These are phyloP conservation scores for Talaromyces liani DNA, from an alignment of 495 filamentous ascomycete genomes.

Conservation along the genomic window DNA sequence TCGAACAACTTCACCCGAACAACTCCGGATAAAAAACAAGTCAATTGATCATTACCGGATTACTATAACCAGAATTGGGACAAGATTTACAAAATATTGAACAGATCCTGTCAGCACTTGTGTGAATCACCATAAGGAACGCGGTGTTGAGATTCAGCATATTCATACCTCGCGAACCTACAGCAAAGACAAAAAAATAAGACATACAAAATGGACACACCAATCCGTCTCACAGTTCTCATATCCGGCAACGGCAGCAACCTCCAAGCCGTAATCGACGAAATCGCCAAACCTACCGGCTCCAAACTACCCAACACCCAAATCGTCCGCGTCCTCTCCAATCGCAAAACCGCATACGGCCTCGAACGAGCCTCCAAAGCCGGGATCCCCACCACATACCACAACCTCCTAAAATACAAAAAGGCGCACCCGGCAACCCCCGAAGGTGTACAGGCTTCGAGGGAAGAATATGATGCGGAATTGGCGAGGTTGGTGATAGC, in stretches of 20 bases:
- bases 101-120: background rate
- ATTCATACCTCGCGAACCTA: background rate
- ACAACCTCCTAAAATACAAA: constrained; percentile 72
- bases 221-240: constrained; percentile 50
- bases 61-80: too few species aligned
- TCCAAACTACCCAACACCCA: constrained; percentile 47
- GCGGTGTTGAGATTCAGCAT: background rate
- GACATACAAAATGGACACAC: constrained; percentile 6
- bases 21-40: background rate
- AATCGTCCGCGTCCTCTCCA: constrained; percentile 75
- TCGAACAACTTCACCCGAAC: background rate
- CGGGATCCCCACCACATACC: constrained; percentile 73
- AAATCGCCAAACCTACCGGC: constrained; percentile 28
- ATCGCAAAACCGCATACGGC: constrained; percentile 73
- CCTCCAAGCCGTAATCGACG: constrained; percentile 85
- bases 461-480: constrained; percentile 71
- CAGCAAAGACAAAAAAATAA: background rate
- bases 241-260: constrained; percentile 82
- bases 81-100: too few species aligned
- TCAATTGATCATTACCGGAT: too few species aligned
- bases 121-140: background rate
- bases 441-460: constrained; percentile 42
- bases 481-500: constrained; percentile 63
- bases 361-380: constrained; percentile 62
- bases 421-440: constrained; percentile 38